A percentile compares a stretch with the other conserved stretches of the same genome.
These are phyloP conservation scores for Exophiala lecanii-corni DNA, from an alignment of 2,329 filamentous ascomycete genomes.

Conservation along the genomic window DNA sequence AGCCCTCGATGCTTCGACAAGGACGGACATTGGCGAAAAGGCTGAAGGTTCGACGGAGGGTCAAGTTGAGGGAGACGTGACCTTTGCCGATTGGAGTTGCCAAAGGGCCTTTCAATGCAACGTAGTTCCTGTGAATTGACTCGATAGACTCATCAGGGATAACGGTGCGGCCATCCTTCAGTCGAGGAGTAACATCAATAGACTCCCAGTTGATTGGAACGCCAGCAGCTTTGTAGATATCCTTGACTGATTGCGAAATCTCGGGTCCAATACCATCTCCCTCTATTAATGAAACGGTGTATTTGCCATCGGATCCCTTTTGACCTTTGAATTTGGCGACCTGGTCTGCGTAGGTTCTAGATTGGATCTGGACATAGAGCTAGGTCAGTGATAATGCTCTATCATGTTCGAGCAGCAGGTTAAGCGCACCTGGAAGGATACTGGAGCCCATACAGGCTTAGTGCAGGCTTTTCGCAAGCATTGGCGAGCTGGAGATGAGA, in stretches of 20 bases:
- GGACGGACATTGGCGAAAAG: slow-evolving; percentile 99
- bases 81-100: slow-evolving; percentile 98
- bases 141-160: slow-evolving; percentile 90
- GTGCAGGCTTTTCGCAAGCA: slow-evolving; percentile 63
- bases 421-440: slow-evolving; percentile 54
- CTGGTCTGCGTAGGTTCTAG: slow-evolving; percentile 62
- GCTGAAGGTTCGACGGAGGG: slow-evolving; percentile 98
- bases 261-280: slow-evolving; percentile 98
- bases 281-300: slow-evolving; percentile 94
- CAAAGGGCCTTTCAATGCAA: slow-evolving; percentile 95
- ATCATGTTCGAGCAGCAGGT: not conserved
- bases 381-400: slow-evolving; percentile 1
- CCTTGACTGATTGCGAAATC: slow-evolving; percentile 96
- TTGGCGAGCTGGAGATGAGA: slow-evolving; percentile 73
- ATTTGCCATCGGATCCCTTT: slow-evolving; percentile 89
- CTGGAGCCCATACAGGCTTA: slow-evolving; percentile 44
- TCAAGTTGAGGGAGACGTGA: slow-evolving; percentile 97
- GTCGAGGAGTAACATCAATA: slow-evolving; percentile 86
- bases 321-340: slow-evolving; percentile 92
- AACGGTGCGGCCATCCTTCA: slow-evolving; percentile 92
- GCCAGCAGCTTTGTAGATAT: slow-evolving; percentile 94
- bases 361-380: slow-evolving; percentile 33
- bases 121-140: slow-evolving; percentile 91
- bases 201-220: slow-evolving; percentile 97
- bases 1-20: slow-evolving; percentile 93